Conservation (phyloP, 2,329 filamentous ascomycete genomes). For the Fusarium avenaceum region DNA sequence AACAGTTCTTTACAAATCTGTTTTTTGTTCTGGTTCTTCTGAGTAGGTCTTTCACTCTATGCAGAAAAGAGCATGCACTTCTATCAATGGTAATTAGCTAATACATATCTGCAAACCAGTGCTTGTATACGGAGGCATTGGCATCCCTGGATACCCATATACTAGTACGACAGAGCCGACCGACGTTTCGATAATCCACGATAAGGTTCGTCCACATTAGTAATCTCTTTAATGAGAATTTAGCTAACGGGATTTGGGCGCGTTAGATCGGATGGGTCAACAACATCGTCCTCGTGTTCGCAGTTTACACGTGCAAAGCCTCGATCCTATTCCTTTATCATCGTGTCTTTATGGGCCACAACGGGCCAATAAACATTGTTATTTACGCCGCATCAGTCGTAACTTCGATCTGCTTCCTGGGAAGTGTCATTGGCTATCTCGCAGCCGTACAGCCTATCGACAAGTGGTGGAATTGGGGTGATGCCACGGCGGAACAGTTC, state of each 20-base stretch:
- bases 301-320: slow-evolving; percentile 11
- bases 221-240: rapidly evolving
- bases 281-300: slow-evolving; percentile 14
- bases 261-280: slow-evolving; percentile 14
- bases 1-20: slow-evolving; percentile 8
- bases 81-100: rapidly evolving
- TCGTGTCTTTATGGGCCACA: slow-evolving; percentile 16
- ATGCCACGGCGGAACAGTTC: slow-evolving; percentile 17
- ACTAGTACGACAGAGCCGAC: slow-evolving; percentile 21
- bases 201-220: neutral
- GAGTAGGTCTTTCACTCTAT: neutral
- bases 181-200: slow-evolving; percentile 9
- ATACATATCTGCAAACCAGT: neutral
- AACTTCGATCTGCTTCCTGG: slow-evolving; percentile 11
- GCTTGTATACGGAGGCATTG: slow-evolving; percentile 17
- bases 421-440: slow-evolving; percentile 13
- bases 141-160: slow-evolving; percentile 19
- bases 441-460: slow-evolving; percentile 6
- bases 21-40: slow-evolving; percentile 16
- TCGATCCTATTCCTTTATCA: slow-evolving; percentile 19
- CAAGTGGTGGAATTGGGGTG: slow-evolving; percentile 27
- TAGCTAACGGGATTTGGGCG: neutral
- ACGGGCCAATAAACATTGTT: slow-evolving; percentile 8
- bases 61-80: rapidly evolving
- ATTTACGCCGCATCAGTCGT: slow-evolving; percentile 8